Base-by-base conservation (phyloP, 2,329 filamentous ascomycete genomes). In the Aspergillus sp. region DNA sequence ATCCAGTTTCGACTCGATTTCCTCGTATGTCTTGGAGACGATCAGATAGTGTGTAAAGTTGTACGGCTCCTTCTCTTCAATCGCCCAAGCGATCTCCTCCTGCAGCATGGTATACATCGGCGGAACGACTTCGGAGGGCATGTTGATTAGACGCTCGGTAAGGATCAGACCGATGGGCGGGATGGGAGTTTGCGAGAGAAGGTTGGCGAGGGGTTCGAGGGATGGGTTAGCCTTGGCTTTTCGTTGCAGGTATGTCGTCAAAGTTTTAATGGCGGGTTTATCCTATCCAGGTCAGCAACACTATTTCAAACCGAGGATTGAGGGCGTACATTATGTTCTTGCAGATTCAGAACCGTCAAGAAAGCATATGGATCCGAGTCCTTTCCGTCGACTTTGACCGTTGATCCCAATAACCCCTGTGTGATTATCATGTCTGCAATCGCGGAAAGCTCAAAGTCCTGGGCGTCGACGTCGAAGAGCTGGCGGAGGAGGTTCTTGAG, bases 361-460 rank as follows among this genome's bases (percentile, higher is more conserved):
- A 99, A 91, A 11, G 94, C 93, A 78, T 95, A 98, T 2, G 95
- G 90, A 73, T 98, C 95, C 50, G 88, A 91, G 71, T 93, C 92
- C 73, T 95, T 93, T 71, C 93, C 93, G 70, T 98, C 94, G n/a
- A 95, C 91, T 80, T 99, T 99, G 69, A 98, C 92, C 0, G 94
- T 97, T 11, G 93, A 97, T 58, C 95, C 95, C 50, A 99, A 88
- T 22, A 91, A 87, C 9, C 91, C 89, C 77, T 99, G 94, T 52
- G 90, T 89, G 57, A 98, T 82, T 70, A 99, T 91, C 65, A 97
- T 80, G 75, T 98, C 92, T 38, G 93, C 85, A 54, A 99, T 85
- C 7, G 87, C 90, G 6, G 93, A 97, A 68, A 97, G 85, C 77
- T 98, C 90, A 81, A 97, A 92, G 31, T 96, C 83, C 63, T 89